Base-by-base conservation (phyloP, 768 basidiomycete genomes). In the Auriscalpium microsporum region DNA sequence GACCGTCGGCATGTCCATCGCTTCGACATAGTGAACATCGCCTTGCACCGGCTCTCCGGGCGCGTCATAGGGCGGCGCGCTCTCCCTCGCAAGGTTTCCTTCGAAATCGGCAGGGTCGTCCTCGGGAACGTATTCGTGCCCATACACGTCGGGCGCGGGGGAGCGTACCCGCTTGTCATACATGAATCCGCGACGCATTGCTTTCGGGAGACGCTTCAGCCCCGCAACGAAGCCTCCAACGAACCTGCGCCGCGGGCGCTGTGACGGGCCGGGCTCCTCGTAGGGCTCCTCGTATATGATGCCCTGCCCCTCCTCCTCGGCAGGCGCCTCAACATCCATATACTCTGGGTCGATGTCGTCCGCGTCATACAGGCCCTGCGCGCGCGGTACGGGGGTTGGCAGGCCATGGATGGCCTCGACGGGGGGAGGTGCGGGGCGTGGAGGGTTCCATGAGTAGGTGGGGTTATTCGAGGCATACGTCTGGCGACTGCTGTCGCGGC, bases 221-320 rank as follows among this genome's bases (percentile, higher is more conserved):
- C 52, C 21, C 10, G 50, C 45, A 2, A 60, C 52, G 33, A 62
- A 62, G 11, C 61, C 61, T 6, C 61, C 61, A 4, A 62, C 58
- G 40, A 62, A 62, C 44, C 56, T 53, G 36, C 44, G 45, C 35
- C 23, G 55, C n/a, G 38, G 45, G 19, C 52, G 36, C 3, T 51
- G 37, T 11, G 50, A 45, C 19, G 0, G 45, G 23, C 10, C 14
- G 40, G 19, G 52, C 13, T 56, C 52, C 28, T 59, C 52, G n/a
- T 42, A 56, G 33, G 50, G 49, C 7, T 52, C 56, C 14, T 42
- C 23, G 14, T 36, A 38, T 28, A 28, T 28, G 28, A 28, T 28
- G 28, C 28, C 28, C 8, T 45, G 17, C 9, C 53, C 51, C 13
- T 11, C 52, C 1, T 6, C 2, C 4, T 56, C 55, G 14, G 16